Evolutionary conservation across 371 early-diverging fungal genomes (phyloP).

Genomic region (Mucor saturninus): DNA sequence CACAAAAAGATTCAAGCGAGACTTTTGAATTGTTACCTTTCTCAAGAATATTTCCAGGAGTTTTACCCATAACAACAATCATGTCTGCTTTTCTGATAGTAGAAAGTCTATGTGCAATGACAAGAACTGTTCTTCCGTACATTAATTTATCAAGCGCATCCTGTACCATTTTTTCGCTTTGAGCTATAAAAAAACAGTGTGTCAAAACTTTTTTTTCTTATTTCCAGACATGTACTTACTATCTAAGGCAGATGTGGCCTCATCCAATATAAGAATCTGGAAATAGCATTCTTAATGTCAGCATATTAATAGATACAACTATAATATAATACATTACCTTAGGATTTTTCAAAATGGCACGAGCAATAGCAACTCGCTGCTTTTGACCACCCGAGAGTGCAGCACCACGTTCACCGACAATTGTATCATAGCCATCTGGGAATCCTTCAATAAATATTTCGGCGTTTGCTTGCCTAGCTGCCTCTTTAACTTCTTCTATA

Average conservation of each 20-base stretch:
- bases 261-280: conserved; percentile 75
- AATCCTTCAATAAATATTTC: conserved; percentile 68
- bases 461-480: conserved; percentile 76
- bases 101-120: conserved; percentile 80
- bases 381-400: conserved; percentile 90
- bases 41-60: conserved; percentile 67
- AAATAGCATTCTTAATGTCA: neutral
- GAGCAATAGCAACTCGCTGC: conserved; percentile 80
- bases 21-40: conserved; percentile 41
- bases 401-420: conserved; percentile 59
- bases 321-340: conserved; percentile 32
- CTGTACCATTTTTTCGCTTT: conserved; percentile 75
- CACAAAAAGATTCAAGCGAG: neutral
- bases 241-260: conserved; percentile 76
- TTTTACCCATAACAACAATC: conserved; percentile 70
- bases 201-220: neutral
- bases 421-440: conserved; percentile 75
- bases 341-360: conserved; percentile 75
- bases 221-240: conserved; percentile 31
- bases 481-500: conserved; percentile 64
- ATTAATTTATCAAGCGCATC: conserved; percentile 70
- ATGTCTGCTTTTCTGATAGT: conserved; percentile 74
- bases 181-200: conserved; percentile 34
- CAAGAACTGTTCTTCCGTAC: conserved; percentile 73
- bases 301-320: neutral